Evolutionary conservation across 2,329 filamentous ascomycete species (phyloP).

Genomic region (Ophiostoma ulmi): DNA sequence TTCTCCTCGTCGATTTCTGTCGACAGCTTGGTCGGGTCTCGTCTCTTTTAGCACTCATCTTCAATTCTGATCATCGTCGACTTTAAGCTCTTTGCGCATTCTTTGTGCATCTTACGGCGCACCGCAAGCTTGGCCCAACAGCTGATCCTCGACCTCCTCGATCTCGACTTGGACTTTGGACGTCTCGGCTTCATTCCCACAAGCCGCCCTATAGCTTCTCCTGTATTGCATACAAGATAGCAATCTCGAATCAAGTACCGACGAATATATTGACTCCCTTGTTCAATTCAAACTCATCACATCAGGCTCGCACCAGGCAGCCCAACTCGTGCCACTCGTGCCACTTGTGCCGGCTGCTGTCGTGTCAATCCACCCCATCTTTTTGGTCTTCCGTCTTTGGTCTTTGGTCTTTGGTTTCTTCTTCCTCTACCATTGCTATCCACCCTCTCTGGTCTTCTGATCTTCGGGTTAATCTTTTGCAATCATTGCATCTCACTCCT

Average conservation of each 20-base stretch:
- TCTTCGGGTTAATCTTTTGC: not conserved
- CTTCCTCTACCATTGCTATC: not conserved
- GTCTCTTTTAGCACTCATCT: not conserved
- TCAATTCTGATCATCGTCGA: not conserved
- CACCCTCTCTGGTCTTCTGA: not conserved
- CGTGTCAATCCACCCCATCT: constrained; percentile 1
- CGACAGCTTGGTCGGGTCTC: not conserved
- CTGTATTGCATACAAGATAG: not conserved
- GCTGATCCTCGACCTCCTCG: not conserved
- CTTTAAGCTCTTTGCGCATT: not conserved
- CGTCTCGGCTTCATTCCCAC: not conserved
- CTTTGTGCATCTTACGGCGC: not conserved
- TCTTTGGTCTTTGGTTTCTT: not conserved
- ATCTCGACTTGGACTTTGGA: not conserved
- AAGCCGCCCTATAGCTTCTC: not conserved
- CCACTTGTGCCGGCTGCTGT: not conserved
- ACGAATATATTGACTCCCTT: not conserved
- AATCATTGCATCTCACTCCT: not conserved
- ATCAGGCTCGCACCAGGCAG: not conserved
- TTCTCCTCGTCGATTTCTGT: constrained; percentile 5
- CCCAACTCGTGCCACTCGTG: constrained; percentile 7
- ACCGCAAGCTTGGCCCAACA: not conserved
- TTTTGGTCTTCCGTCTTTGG: not conserved
- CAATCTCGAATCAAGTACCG: not conserved
- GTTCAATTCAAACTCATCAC: not conserved